Evolutionary conservation across 148 eudicot genomes (phyloP).

Genomic region (Linanthus parryae): DNA sequence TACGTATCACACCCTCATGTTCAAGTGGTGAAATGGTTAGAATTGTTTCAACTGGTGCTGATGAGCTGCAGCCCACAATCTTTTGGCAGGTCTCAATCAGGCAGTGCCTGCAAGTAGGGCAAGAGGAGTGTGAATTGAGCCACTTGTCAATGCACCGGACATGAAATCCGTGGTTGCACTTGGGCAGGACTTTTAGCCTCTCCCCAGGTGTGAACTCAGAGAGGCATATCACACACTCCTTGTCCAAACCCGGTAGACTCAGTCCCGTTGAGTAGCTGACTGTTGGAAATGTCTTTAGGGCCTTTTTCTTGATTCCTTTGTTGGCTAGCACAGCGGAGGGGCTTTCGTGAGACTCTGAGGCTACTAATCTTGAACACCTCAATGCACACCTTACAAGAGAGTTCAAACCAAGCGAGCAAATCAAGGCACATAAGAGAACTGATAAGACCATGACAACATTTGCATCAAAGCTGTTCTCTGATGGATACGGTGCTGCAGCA

Average conservation of each 20-base stretch:
- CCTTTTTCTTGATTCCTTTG: conserved; percentile 6
- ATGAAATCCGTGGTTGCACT: conserved; percentile 51
- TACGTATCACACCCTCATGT: not conserved
- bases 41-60: conserved; percentile 3
- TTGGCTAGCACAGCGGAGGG: not conserved
- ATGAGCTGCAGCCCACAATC: conserved; percentile 3
- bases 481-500: conserved; percentile 30
- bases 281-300: conserved; percentile 1
- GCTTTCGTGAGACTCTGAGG: not conserved
- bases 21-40: conserved; percentile 2
- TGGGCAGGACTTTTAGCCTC: conserved; percentile 41
- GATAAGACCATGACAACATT: conserved; percentile 6
- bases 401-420: conserved; percentile 1
- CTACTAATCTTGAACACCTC: not conserved
- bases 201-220: conserved; percentile 50
- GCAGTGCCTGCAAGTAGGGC: conserved; percentile 46
- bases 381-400: conserved; percentile 2
- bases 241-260: conserved; percentile 1
- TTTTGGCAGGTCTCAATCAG: conserved; percentile 9
- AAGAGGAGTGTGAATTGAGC: conserved; percentile 39
- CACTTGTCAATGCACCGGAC: conserved; percentile 47
- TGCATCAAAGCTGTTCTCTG: conserved; percentile 13
- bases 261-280: conserved; percentile 14
- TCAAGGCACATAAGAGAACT: conserved; percentile 3
- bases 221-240: conserved; percentile 47